Conservation (phyloP, 176 grass and related monocot genomes). For the Thinopyrum elongatum region DNA sequence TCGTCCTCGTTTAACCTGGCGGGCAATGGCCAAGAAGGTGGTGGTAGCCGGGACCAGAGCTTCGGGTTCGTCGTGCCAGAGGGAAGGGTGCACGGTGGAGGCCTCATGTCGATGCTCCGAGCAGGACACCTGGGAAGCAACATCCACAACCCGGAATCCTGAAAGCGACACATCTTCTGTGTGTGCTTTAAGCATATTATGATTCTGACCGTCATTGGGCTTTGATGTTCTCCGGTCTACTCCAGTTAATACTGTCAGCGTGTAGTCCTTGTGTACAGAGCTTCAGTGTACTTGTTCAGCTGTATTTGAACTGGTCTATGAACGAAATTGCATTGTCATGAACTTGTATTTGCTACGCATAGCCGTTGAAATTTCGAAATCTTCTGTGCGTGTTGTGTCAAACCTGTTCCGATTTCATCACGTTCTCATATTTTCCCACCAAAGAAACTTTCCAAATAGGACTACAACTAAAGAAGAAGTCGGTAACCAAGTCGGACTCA, state of each 20-base stretch:
- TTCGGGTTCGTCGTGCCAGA: slow-evolving; percentile 58
- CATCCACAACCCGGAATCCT: slow-evolving; percentile 30
- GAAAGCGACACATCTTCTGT: slow-evolving; percentile 3
- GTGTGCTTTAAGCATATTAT: neutral
- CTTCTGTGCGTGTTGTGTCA: neutral
- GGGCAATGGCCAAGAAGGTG: slow-evolving; percentile 21
- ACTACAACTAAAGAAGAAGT: no score
- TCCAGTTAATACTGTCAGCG: neutral
- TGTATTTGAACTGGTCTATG: no score
- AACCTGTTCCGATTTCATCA: neutral
- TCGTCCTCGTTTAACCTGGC: slow-evolving; percentile 37
- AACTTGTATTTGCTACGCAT: neutral
- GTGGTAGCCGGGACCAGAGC: neutral
- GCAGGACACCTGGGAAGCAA: neutral
- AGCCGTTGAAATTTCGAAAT: neutral
- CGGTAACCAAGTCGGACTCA: no score
- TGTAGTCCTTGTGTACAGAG: slow-evolving; percentile 10
- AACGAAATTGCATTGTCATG: neutral
- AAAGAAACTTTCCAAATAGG: no score
- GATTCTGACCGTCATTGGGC: neutral
- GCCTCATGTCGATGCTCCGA: slow-evolving; percentile 80
- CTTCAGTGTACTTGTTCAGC: neutral
- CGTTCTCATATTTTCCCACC: no score
- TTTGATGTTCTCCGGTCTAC: neutral
- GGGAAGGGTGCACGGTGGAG: slow-evolving; percentile 91